These are phyloP conservation scores for Rhizopus arrhizus DNA, from an alignment of 371 early-diverging fungal species.

Conservation along the genomic window DNA sequence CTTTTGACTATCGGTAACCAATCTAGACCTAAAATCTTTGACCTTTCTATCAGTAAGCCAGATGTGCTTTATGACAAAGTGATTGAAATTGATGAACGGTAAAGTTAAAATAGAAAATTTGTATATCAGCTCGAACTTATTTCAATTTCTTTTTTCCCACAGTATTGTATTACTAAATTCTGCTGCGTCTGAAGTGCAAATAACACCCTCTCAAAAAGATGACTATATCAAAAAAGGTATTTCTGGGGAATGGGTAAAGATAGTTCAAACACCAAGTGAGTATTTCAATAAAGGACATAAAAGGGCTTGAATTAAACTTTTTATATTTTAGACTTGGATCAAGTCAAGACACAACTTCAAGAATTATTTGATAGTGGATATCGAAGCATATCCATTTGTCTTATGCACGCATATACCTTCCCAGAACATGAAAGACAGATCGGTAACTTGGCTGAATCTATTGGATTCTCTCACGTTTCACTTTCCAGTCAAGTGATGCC, in stretches of 20 bases:
- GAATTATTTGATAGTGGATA: constrained; percentile 72
- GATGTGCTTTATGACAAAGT: constrained; percentile 87
- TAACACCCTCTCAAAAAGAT: constrained; percentile 35
- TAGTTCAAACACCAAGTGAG: constrained; percentile 71
- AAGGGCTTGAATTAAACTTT: background rate
- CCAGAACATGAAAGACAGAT: constrained; percentile 81
- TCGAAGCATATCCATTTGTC: constrained; percentile 84
- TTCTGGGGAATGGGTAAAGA: constrained; percentile 84
- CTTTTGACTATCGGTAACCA: constrained; percentile 79
- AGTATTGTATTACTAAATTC: constrained; percentile 80
- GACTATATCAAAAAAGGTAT: constrained; percentile 62
- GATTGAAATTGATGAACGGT: constrained; percentile 88
- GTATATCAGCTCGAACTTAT: background rate
- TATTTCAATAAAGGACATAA: background rate
- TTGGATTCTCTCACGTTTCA: constrained; percentile 87
- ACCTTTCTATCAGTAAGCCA: constrained; percentile 79
- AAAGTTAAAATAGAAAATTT: background rate
- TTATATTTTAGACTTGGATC: constrained; percentile 22
- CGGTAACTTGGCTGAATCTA: constrained; percentile 66
- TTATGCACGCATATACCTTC: constrained; percentile 92
- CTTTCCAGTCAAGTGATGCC: constrained; percentile 85
- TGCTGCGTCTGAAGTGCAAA: constrained; percentile 56
- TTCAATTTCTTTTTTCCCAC: background rate
- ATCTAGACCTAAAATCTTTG: constrained; percentile 92
- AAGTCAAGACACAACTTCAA: constrained; percentile 62